These are phyloP conservation scores for Chlamydomonas sp. DNA, from an alignment of 139 green algal species.

Conservation along the genomic window DNA sequence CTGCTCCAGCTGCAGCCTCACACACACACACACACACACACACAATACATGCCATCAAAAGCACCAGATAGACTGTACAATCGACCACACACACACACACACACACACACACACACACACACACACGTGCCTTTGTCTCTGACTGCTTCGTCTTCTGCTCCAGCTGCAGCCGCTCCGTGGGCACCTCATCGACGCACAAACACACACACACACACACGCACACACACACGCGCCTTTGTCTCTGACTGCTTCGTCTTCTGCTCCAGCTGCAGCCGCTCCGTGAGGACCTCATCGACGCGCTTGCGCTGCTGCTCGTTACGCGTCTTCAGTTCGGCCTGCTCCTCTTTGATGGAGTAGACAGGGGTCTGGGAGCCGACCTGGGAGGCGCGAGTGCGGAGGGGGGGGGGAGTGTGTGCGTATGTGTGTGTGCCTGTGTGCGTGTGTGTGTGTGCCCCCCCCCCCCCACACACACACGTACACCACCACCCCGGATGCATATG, in stretches of 20 bases:
- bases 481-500: too few species aligned
- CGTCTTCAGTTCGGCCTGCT: conserved; percentile 37
- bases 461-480: too few species aligned
- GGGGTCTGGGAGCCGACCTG: conserved; percentile 51
- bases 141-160: conserved; percentile 42
- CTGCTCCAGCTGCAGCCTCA: conserved; percentile 50
- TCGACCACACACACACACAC: too few species aligned
- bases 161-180: conserved; percentile 52
- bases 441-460: too few species aligned
- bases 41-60: too few species aligned
- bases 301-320: conserved; percentile 47
- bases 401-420: too few species aligned
- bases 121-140: background rate
- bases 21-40: too few species aligned
- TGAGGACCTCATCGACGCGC: conserved; percentile 53
- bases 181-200: conserved; percentile 52
- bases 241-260: conserved; percentile 28
- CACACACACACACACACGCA: too few species aligned
- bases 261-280: conserved; percentile 55
- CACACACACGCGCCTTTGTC: background rate
- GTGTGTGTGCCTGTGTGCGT: too few species aligned
- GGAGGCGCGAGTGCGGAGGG: too few species aligned
- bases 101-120: background rate
- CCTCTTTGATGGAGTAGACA: conserved; percentile 37
- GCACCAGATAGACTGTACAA: too few species aligned